Percentiles rank a stretch among this genome's conserved stretches.
Conservation (phyloP, 352 stramenopile species). For the Phytophthora lateralis region DNA sequence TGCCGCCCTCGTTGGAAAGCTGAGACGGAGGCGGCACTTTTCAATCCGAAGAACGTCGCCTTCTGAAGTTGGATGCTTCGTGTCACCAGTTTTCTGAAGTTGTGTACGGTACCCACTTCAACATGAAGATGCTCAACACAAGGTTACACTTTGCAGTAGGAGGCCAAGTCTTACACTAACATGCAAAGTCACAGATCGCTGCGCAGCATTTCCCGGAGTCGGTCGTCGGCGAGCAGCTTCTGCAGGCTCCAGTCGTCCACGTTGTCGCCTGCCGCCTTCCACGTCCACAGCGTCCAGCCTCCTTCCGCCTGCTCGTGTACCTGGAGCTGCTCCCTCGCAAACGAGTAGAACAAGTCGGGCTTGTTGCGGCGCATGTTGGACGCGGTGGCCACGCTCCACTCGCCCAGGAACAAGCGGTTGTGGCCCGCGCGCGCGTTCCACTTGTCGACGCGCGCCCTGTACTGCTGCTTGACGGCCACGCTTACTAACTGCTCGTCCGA, state of each 20-base stretch:
- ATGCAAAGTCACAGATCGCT: background rate
- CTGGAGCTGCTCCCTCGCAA: conserved; percentile 54
- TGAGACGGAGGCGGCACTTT: conserved; percentile 6
- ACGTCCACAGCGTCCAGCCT: conserved; percentile 75
- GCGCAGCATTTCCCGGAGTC: conserved; percentile 20
- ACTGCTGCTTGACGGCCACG: conserved; percentile 37
- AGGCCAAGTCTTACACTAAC: too few relatives aligned
- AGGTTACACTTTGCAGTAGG: too few relatives aligned
- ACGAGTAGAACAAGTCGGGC: conserved; percentile 48
- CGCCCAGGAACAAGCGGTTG: conserved; percentile 61
- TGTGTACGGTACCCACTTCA: conserved; percentile 10
- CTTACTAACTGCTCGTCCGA: conserved; percentile 55
- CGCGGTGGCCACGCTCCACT: conserved; percentile 59
- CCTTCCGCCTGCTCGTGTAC: conserved; percentile 52
- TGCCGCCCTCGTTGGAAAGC: too few relatives aligned
- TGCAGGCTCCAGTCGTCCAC: conserved; percentile 67
- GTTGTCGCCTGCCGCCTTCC: conserved; percentile 48
- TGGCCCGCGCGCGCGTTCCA: conserved; percentile 39
- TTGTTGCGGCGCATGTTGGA: conserved; percentile 54
- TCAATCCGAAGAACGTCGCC: background rate
- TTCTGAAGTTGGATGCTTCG: background rate
- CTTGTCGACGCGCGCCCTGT: conserved; percentile 33
- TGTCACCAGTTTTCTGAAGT: conserved; percentile 17
- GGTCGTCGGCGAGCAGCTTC: conserved; percentile 51
- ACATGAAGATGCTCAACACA: conserved; percentile 16